Conservation (phyloP, 2,329 filamentous ascomycete genomes). For the Fusarium neocosmosporiellum region DNA sequence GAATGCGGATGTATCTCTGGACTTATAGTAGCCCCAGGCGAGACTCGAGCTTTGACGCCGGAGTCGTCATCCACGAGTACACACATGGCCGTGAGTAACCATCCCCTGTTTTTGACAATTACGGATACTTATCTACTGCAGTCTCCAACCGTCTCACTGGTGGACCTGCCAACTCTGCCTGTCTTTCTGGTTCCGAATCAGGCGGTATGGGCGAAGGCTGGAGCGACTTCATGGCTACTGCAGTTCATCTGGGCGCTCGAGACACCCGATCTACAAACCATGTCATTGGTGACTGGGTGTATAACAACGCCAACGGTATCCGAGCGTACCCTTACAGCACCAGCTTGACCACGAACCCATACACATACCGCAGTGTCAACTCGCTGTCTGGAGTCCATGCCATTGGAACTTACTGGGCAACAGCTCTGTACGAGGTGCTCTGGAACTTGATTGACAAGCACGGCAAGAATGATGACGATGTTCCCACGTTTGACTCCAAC, state of each 20-base stretch:
- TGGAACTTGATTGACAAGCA: conserved; percentile 69
- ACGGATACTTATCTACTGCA: conserved; percentile 19
- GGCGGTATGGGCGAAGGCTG: conserved; percentile 70
- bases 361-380: conserved; percentile 60
- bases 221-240: conserved; percentile 66
- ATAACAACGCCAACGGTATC: conserved; percentile 57
- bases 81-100: conserved; percentile 59
- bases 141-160: conserved; percentile 69
- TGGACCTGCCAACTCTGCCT: conserved; percentile 64
- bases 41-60: conserved; percentile 68
- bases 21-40: conserved; percentile 58
- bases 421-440: conserved; percentile 65
- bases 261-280: conserved; percentile 61
- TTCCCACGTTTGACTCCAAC: conserved; percentile 54
- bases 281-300: conserved; percentile 62
- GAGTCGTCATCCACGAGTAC: conserved; percentile 70
- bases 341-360: conserved; percentile 59
- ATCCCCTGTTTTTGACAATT: neutral
- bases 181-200: conserved; percentile 59
- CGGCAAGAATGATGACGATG: conserved; percentile 58
- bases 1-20: conserved; percentile 72
- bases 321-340: conserved; percentile 64
- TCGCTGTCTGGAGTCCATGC: conserved; percentile 53
- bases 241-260: conserved; percentile 57
- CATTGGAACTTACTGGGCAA: conserved; percentile 55